phyloP scores from a whole-genome alignment of 164 flowering plant genomes.

The Chimonanthus praecox region DNA sequence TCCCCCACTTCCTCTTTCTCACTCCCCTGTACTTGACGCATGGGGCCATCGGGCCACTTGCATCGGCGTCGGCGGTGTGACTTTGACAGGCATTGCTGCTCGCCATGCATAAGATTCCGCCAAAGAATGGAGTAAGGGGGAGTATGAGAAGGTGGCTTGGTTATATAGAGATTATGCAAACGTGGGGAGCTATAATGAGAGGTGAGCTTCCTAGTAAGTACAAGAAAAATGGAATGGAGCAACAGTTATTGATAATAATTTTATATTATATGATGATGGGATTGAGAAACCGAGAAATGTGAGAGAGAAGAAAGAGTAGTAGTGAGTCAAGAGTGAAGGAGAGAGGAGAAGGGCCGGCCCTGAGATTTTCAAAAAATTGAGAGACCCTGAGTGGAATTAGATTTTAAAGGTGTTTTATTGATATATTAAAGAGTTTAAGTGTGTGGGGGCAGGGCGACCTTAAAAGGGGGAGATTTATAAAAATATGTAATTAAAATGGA shows the following conservation, averaged over 20 bases:
- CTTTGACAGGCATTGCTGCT: not conserved
- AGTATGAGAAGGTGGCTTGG: not conserved
- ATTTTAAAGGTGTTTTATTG: no score
- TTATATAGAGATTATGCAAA: not conserved
- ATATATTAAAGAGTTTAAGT: no score
- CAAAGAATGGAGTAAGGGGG: not conserved
- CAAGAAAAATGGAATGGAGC: not conserved
- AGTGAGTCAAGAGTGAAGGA: no score
- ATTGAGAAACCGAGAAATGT: no score
- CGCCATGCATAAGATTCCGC: not conserved
- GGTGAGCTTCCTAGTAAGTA: slow-evolving; percentile 12
- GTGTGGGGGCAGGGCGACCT: no score
- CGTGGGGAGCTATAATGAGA: not conserved
- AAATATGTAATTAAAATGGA: not conserved
- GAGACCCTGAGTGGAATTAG: no score
- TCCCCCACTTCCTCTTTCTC: slow-evolving; percentile 51
- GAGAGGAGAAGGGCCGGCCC: not conserved
- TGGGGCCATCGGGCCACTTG: not conserved
- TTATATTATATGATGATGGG: no score
- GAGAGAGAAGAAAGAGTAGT: no score
- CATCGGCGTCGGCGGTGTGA: not conserved
- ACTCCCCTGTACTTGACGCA: slow-evolving; percentile 30
- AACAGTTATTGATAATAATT: not conserved
- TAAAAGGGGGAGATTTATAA: not conserved
- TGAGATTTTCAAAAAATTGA: no score